Percentiles rank a stretch among this genome's conserved stretches.
phyloP scores from a whole-genome alignment of 73 alveolate genomes.

The Paramecium octaurelia region DNA sequence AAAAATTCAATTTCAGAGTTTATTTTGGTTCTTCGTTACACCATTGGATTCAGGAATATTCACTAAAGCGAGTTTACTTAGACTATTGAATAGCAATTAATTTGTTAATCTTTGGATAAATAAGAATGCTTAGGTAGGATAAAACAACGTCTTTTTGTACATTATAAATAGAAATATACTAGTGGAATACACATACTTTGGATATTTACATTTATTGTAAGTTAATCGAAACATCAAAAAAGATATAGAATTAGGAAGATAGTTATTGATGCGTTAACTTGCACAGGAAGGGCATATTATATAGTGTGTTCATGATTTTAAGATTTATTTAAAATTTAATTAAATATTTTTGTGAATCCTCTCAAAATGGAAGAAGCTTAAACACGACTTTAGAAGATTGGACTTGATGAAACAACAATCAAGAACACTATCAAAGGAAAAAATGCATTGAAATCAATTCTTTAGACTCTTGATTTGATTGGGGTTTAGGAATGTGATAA shows the following conservation, averaged over 20 bases:
- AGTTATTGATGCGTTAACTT: background rate
- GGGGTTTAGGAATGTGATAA: constrained; percentile 15
- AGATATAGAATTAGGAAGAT: background rate
- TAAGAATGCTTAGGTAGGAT: background rate
- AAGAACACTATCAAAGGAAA: constrained; percentile 17
- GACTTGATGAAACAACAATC: constrained; percentile 32
- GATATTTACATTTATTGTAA: background rate
- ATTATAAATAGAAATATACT: background rate
- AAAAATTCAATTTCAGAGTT: background rate
- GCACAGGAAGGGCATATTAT: background rate
- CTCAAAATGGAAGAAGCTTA: background rate
- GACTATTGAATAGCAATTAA: background rate
- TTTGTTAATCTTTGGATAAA: background rate
- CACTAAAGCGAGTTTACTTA: background rate
- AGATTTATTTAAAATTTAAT: background rate
- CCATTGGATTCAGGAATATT: background rate
- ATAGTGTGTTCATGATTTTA: background rate
- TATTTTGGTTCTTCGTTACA: background rate
- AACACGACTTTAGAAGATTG: background rate
- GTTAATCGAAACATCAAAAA: background rate
- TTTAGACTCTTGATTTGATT: background rate
- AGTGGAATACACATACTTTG: background rate
- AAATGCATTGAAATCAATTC: background rate
- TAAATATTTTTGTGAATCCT: constrained; percentile 10
- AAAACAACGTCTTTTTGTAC: background rate